Conservation (phyloP, 345 rosid species). For the Carallia brachiata region DNA sequence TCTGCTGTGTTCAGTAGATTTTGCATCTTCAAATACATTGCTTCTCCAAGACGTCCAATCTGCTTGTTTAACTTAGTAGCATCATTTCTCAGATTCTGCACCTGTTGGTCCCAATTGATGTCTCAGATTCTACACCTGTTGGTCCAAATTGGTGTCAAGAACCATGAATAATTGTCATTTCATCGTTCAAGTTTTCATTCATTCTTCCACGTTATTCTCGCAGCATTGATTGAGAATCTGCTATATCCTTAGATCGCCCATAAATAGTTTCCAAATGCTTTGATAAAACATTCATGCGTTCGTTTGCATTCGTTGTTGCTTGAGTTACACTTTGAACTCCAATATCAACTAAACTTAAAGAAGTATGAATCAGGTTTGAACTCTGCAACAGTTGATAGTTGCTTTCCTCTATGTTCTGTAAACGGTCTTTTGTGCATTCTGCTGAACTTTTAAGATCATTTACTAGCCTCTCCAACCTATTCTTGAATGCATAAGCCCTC, state of each 20-base stretch:
- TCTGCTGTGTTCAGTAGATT: conserved; percentile 55
- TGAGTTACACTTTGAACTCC: conserved; percentile 50
- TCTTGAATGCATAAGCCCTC: conserved; percentile 68
- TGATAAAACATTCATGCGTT: conserved; percentile 41
- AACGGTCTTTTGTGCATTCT: conserved; percentile 46
- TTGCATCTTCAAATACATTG: conserved; percentile 50
- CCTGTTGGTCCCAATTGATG: too few relatives aligned
- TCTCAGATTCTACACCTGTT: conserved; percentile 47
- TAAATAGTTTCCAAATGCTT: conserved; percentile 47
- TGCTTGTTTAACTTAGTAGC: conserved; percentile 58
- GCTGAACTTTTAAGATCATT: conserved; percentile 66
- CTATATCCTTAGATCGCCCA: conserved; percentile 56
- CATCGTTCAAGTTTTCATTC: conserved; percentile 56
- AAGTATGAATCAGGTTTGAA: conserved; percentile 50
- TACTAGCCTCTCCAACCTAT: conserved; percentile 76
- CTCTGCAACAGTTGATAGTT: conserved; percentile 42
- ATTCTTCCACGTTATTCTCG: conserved; percentile 55
- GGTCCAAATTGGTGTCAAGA: conserved; percentile 44
- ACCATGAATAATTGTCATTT: conserved; percentile 51
- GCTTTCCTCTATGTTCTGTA: conserved; percentile 48
- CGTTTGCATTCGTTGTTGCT: conserved; percentile 43
- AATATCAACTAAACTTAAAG: conserved; percentile 48
- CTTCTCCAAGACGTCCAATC: conserved; percentile 48
- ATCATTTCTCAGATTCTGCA: conserved; percentile 17
- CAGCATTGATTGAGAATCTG: conserved; percentile 52